These are phyloP conservation scores for Lentinus polychrous DNA, from an alignment of 1,284 basidiomycete genomes.

Conservation along the genomic window DNA sequence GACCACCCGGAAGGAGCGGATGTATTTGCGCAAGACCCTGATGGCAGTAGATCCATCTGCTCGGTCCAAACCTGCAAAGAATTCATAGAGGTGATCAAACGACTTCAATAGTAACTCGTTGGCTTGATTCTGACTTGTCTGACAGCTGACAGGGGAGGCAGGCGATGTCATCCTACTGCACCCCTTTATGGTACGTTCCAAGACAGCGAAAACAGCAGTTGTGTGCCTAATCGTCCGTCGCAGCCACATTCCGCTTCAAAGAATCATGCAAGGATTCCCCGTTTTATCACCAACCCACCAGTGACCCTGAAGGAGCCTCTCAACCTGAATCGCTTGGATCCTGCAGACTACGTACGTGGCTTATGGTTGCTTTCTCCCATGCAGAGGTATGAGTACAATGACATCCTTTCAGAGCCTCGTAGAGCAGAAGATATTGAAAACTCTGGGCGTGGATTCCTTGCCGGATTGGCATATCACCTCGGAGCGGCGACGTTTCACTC, in stretches of 20 bases:
- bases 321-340: slow-evolving; percentile 28
- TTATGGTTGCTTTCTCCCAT: neutral
- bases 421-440: slow-evolving; percentile 6
- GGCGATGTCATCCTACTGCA: slow-evolving; percentile 34
- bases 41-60: slow-evolving; percentile 22
- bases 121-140: neutral
- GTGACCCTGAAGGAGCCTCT: slow-evolving; percentile 30
- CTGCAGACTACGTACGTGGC: slow-evolving; percentile 20
- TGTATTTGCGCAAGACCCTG: slow-evolving; percentile 20
- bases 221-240: neutral
- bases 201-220: neutral
- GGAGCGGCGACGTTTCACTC: slow-evolving; percentile 21
- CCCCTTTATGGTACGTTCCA: slow-evolving; percentile 26
- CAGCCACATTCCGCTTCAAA: slow-evolving; percentile 30
- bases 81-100: slow-evolving; percentile 22
- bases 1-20: slow-evolving; percentile 24
- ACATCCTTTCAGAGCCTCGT: slow-evolving; percentile 6
- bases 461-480: slow-evolving; percentile 24
- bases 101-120: too few relatives aligned
- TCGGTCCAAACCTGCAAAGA: slow-evolving; percentile 21
- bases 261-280: slow-evolving; percentile 27
- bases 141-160: slow-evolving; percentile 26
- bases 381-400: neutral
- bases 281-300: slow-evolving; percentile 34
- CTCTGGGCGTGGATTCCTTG: slow-evolving; percentile 10